Evolutionary conservation across 2,329 filamentous ascomycete species (phyloP).

Genomic region (Neonectria neomacrospora): DNA sequence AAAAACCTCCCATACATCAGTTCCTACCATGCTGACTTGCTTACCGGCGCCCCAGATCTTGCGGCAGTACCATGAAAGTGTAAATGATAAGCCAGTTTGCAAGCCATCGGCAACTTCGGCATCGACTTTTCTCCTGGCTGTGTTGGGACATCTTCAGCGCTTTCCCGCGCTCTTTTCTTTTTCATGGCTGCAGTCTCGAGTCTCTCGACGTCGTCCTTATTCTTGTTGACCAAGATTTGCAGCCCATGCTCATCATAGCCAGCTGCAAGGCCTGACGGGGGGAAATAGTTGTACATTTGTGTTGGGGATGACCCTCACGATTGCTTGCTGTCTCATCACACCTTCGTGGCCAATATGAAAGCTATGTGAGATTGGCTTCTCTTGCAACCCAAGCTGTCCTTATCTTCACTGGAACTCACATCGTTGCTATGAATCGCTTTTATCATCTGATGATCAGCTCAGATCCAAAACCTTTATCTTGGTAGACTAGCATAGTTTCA

Average conservation of each 20-base stretch:
- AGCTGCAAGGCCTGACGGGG: slow-evolving; percentile 9
- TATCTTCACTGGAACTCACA: slow-evolving; percentile 2
- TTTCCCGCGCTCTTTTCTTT: not conserved
- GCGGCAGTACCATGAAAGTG: slow-evolving; percentile 12
- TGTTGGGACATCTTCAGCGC: not conserved
- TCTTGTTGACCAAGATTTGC: slow-evolving; percentile 5
- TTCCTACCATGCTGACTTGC: not conserved
- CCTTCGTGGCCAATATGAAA: slow-evolving; percentile 14
- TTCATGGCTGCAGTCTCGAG: not conserved
- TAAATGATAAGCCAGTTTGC: not conserved
- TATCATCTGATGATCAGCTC: too few species aligned
- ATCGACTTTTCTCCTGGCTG: not conserved
- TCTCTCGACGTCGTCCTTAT: slow-evolving; percentile 10
- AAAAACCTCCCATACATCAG: slow-evolving; percentile 13
- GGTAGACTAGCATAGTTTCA: too few species aligned
- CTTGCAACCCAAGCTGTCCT: not conserved
- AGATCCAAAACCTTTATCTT: not conserved
- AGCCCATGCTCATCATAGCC: slow-evolving; percentile 7
- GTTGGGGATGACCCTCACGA: slow-evolving; percentile 7
- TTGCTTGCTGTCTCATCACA: slow-evolving; percentile 5
- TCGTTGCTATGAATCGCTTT: not conserved
- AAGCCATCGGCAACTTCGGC: not conserved
- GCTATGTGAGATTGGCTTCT: not conserved
- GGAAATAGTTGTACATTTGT: slow-evolving; percentile 7
- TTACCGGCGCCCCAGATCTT: slow-evolving; percentile 11